Percentiles rank a stretch among this genome's conserved stretches.
These are phyloP conservation scores for Vickermania spadyakhi DNA, from an alignment of 208 protist genomes.

Conservation along the genomic window DNA sequence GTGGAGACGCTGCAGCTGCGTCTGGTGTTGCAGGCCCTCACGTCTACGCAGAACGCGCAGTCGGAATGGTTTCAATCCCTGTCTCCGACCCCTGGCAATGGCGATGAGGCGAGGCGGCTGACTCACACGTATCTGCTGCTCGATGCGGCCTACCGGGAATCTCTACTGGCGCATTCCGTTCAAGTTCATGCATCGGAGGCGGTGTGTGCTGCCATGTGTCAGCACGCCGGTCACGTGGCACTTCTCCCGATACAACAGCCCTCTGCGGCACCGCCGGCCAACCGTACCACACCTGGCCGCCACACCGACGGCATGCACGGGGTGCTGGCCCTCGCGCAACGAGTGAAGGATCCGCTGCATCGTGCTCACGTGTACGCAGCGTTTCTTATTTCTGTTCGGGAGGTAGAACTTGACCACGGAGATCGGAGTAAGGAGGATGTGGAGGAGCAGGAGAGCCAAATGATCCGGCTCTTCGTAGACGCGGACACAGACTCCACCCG, in stretches of 20 bases:
- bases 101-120: slow-evolving; percentile 37
- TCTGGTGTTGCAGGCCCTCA: slow-evolving; percentile 60
- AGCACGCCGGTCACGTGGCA: slow-evolving; percentile 38
- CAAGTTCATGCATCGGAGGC: slow-evolving; percentile 36
- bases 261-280: background rate
- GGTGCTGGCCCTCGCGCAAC: slow-evolving; percentile 41
- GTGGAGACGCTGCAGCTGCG: slow-evolving; percentile 60
- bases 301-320: slow-evolving; percentile 34
- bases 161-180: slow-evolving; percentile 34
- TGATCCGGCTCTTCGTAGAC: slow-evolving; percentile 50
- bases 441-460: slow-evolving; percentile 49
- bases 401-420: slow-evolving; percentile 33
- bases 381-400: slow-evolving; percentile 40
- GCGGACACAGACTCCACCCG: slow-evolving; percentile 22
- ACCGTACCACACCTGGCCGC: background rate
- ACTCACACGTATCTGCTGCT: slow-evolving; percentile 55
- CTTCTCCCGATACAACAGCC: slow-evolving; percentile 29
- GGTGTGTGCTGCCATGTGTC: slow-evolving; percentile 25
- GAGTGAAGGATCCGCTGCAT: slow-evolving; percentile 28
- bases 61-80: slow-evolving; percentile 32
- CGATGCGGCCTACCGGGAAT: slow-evolving; percentile 50
- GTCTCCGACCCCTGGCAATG: slow-evolving; percentile 18
- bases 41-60: slow-evolving; percentile 10
- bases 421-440: slow-evolving; percentile 25
- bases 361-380: slow-evolving; percentile 58